These are phyloP conservation scores for Neodidymelliopsis sp. DNA, from an alignment of 2,329 filamentous ascomycete genomes.

Conservation along the genomic window DNA sequence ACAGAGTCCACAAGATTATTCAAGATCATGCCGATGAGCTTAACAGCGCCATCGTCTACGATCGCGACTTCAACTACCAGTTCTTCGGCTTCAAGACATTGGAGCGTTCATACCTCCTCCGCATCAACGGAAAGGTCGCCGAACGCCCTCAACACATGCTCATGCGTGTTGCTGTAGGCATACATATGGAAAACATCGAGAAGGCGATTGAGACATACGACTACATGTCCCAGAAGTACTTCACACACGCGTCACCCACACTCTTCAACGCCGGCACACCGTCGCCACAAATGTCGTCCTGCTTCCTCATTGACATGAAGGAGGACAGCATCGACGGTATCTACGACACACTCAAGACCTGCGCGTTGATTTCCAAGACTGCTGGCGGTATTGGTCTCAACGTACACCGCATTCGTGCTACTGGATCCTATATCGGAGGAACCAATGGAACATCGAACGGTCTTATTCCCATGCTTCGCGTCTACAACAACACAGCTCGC, in stretches of 20 bases:
- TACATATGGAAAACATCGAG: constrained; percentile 94
- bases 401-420: constrained; percentile 94
- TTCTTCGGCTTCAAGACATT: constrained; percentile 99
- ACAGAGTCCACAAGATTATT: constrained; percentile 87
- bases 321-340: constrained; percentile 99
- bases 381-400: constrained; percentile 98
- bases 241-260: constrained; percentile 97
- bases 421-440: constrained; percentile 96
- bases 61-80: constrained; percentile 99
- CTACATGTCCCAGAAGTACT: constrained; percentile 98
- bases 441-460: constrained; percentile 99
- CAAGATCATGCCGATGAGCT: constrained; percentile 97
- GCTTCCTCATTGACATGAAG: constrained; percentile 99
- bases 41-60: constrained; percentile 98
- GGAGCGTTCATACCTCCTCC: constrained; percentile 95
- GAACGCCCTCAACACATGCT: constrained; percentile 99
- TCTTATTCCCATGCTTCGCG: constrained; percentile 95
- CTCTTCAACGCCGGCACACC: constrained; percentile 98
- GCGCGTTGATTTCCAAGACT: constrained; percentile 99
- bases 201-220: constrained; percentile 97
- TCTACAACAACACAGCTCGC: constrained; percentile 98
- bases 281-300: constrained; percentile 92
- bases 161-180: constrained; percentile 97
- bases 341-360: constrained; percentile 98
- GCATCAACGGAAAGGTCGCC: constrained; percentile 93